Evolutionary conservation across 106 monocot species (phyloP), one percentile per base, ranked within the genome.

Genomic region (Allium cepa): DNA sequence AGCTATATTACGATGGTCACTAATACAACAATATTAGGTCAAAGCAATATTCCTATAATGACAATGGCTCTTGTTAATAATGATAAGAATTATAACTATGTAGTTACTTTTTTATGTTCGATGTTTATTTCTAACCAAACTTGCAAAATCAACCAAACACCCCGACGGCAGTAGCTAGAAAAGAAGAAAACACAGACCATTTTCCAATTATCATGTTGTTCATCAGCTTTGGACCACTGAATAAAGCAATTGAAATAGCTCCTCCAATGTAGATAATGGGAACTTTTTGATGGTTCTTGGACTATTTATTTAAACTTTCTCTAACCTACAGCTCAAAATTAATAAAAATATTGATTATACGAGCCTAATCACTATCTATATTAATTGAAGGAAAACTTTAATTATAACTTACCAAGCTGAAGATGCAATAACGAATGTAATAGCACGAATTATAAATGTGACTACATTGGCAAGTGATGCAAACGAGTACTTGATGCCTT

Each of bases 141-240:
- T 81, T 86, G 86, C 58, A 82, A 36, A 26, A 86, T 82, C 17
- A 86, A 76, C 86, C 86, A 82, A 48, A 77, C 15, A 4, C 82
- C 82, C 86, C 86, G 82, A 70, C 79, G 83, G 49, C 60, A 80
- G 53, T 45, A 68, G 50, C 79, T 80, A 26, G 27, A 79, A 9
- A 87, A 18, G 50, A 86, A 82, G 64, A 72, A 72, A 9, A 86
- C 69, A 14, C n/a, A 64, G 1, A 82, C 86, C 3, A 71, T 13
- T 3, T 73, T 16, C 86, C 86, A 86, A 4, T 76, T 53, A 10
- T 77, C 71, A 1, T 13, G 46, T 9, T 16, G n/a, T 69, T 75
- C 8, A 76, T 71, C 46, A 87, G 77, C 51, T 47, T 83, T 45
- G 66, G 77, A 7, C 87, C 83, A 63, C 64, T 79, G 17, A 62